These are phyloP conservation scores for Exophiala viscosa DNA, from an alignment of 2,329 filamentous ascomycete species.

Conservation along the genomic window DNA sequence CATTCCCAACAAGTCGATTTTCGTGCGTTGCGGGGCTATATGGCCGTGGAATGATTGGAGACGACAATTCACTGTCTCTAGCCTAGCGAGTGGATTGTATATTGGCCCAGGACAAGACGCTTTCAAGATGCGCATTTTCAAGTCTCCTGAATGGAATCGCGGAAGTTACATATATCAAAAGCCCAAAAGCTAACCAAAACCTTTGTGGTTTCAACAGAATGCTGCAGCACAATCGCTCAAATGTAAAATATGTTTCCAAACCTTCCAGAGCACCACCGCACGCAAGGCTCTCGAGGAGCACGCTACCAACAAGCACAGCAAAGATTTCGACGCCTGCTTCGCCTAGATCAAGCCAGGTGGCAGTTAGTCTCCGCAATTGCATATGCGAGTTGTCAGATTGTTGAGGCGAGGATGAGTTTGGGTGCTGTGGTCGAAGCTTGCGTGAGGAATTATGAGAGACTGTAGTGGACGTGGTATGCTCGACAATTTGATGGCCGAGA, in stretches of 20 bases:
- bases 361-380: neutral
- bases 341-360: conserved; percentile 29
- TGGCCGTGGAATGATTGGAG: no score
- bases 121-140: no score
- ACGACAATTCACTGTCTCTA: no score
- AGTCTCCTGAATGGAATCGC: no score
- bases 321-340: conserved; percentile 69
- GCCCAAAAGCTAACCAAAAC: neutral
- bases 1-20: no score
- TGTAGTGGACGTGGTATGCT: neutral
- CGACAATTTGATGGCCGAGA: neutral
- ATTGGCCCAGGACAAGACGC: no score
- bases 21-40: no score
- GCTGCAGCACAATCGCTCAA: conserved; percentile 70
- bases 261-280: conserved; percentile 74
- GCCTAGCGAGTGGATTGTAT: no score
- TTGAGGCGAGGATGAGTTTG: neutral
- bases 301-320: conserved; percentile 70
- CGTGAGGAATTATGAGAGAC: no score
- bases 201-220: conserved; percentile 53
- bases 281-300: conserved; percentile 68
- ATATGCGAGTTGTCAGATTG: neutral
- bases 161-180: no score
- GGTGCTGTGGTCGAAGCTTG: neutral
- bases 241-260: conserved; percentile 72